A percentile compares a stretch with the other conserved stretches of the same genome.
phyloP scores from a whole-genome alignment of 2,329 filamentous ascomycete genomes.

The Simplicillium sp. region DNA sequence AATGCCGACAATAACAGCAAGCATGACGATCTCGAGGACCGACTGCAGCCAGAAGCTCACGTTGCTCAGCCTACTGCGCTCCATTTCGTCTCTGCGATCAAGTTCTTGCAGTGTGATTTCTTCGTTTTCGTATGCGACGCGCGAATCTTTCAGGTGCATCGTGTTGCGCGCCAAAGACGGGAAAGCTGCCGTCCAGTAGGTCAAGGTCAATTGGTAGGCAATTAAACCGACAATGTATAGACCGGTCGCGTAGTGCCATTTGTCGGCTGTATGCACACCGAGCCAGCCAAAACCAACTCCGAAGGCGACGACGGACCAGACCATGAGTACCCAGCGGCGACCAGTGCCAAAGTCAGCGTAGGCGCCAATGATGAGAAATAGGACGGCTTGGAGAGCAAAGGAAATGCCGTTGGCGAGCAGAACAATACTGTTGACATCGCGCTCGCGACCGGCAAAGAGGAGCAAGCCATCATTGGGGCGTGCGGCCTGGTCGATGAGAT shows the following conservation, averaged over 20 bases:
- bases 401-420: conserved; percentile 57
- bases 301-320: conserved; percentile 50
- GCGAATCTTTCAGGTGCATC: conserved; percentile 20
- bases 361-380: conserved; percentile 42
- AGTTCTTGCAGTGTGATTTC: conserved; percentile 49
- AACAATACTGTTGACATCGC: conserved; percentile 57
- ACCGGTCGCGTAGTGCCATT: conserved; percentile 52
- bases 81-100: conserved; percentile 50
- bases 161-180: conserved; percentile 27
- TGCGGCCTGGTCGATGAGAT: conserved; percentile 51
- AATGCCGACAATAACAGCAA: conserved; percentile 56
- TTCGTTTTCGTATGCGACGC: conserved; percentile 23
- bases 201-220: conserved; percentile 56
- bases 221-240: conserved; percentile 60
- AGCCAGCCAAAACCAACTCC: conserved; percentile 59
- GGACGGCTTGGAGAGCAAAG: conserved; percentile 55
- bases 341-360: conserved; percentile 58
- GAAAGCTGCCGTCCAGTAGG: conserved; percentile 58
- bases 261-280: conserved; percentile 47
- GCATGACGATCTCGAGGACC: conserved; percentile 49
- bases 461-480: conserved; percentile 40
- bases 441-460: conserved; percentile 42
- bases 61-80: conserved; percentile 55
- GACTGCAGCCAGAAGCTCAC: conserved; percentile 56
- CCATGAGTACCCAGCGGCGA: conserved; percentile 52